Conservation (phyloP, 495 filamentous ascomycete species). For the Podospora anserina region DNA sequence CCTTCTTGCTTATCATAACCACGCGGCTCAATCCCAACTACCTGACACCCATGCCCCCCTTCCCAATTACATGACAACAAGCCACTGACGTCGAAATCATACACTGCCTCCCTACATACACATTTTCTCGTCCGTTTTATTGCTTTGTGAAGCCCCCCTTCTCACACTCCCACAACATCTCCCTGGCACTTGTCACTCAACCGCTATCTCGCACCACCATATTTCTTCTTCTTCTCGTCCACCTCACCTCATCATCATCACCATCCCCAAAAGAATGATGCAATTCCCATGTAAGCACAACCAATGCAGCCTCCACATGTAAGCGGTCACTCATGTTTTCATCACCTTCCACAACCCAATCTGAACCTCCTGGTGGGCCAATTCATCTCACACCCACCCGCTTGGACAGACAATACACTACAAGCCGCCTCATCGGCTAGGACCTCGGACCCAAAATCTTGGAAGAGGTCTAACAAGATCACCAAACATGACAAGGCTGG, state of each 20-base stretch:
- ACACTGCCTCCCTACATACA: neutral
- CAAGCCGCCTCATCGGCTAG: neutral
- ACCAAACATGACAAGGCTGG: neutral
- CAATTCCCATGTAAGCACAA: neutral
- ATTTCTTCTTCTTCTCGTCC: neutral
- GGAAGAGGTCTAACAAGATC: neutral
- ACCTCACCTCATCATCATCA: neutral
- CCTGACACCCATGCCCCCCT: too few species aligned
- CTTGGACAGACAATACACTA: too few species aligned
- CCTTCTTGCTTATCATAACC: neutral
- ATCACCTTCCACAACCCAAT: neutral
- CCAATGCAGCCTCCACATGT: neutral
- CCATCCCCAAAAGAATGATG: neutral
- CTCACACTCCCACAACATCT: too few species aligned
- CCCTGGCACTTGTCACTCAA: neutral
- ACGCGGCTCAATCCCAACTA: neutral
- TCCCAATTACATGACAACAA: neutral
- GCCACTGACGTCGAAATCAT: neutral
- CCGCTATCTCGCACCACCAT: neutral
- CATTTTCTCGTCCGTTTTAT: neutral
- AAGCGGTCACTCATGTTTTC: neutral
- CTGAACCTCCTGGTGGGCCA: neutral
- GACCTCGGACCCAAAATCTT: neutral
- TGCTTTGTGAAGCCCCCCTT: neutral
- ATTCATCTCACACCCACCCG: neutral